phyloP scores from a whole-genome alignment of 345 rosid species.

The Pseudoturritis turrita region DNA sequence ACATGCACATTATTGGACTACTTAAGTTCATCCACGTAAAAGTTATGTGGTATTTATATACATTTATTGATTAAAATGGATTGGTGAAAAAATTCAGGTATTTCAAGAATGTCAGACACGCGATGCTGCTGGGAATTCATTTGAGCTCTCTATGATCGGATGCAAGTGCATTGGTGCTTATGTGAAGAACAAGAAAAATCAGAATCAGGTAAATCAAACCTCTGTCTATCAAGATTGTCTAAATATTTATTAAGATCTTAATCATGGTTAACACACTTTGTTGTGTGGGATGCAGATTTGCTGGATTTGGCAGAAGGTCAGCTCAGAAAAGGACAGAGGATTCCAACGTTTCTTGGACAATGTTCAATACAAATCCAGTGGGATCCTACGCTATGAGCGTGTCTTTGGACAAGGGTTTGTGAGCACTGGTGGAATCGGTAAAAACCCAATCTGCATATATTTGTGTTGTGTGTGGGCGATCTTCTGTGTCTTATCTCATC shows the following conservation, averaged over 20 bases:
- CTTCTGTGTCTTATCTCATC: not conserved
- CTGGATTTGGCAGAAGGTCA: constrained; percentile 89
- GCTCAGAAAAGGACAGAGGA: constrained; percentile 70
- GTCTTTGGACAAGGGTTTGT: constrained; percentile 93
- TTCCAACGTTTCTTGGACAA: constrained; percentile 95
- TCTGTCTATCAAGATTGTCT: constrained; percentile 9
- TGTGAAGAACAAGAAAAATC: constrained; percentile 89
- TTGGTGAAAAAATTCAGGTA: constrained; percentile 42
- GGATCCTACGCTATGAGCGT: constrained; percentile 89
- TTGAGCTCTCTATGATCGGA: constrained; percentile 74
- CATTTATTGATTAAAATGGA: not conserved
- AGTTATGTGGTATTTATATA: not conserved
- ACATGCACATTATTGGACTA: not conserved
- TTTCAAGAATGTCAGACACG: constrained; percentile 63
- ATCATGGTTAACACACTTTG: not conserved
- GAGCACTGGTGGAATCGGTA: constrained; percentile 97
- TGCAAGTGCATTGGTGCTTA: constrained; percentile 98
- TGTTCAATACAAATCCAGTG: constrained; percentile 80
- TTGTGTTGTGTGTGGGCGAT: not conserved
- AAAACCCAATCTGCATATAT: not conserved
- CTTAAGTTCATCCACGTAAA: not conserved
- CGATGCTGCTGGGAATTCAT: constrained; percentile 66
- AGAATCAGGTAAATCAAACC: constrained; percentile 69
- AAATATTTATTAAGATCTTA: not conserved
- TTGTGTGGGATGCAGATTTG: constrained; percentile 62